phyloP scores from a whole-genome alignment of 2,329 filamentous ascomycete species.

The Celoporthe dispersa region DNA sequence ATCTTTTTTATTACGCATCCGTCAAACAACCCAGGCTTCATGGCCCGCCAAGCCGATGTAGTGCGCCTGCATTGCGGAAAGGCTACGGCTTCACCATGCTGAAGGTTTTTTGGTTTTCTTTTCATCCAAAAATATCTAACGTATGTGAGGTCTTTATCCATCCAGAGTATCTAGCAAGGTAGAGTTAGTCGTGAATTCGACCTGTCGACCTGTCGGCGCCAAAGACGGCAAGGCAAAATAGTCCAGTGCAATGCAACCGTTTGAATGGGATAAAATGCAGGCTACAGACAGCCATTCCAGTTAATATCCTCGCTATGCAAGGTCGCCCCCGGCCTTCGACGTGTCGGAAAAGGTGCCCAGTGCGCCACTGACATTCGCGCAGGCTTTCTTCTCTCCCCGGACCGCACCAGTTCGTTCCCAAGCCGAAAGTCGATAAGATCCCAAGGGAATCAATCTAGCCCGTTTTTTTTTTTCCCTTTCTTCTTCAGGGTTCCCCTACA shows the following conservation, averaged over 20 bases:
- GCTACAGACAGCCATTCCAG: not conserved
- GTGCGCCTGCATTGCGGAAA: not conserved
- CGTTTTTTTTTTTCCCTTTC: too few relatives aligned
- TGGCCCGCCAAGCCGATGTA: not conserved
- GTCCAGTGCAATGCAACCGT: not conserved
- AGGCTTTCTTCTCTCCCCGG: not conserved
- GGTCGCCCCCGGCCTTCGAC: not conserved
- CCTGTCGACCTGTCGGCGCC: not conserved
- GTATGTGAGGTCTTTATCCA: not conserved
- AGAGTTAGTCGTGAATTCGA: not conserved
- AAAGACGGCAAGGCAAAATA: not conserved
- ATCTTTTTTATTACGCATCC: not conserved
- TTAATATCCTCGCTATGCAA: not conserved
- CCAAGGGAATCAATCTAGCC: not conserved
- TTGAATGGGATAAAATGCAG: not conserved
- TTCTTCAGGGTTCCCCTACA: not conserved
- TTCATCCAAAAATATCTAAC: too few relatives aligned
- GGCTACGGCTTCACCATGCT: not conserved
- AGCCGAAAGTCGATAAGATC: not conserved
- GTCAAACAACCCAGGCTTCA: not conserved
- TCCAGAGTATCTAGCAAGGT: not conserved
- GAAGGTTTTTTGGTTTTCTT: not conserved
- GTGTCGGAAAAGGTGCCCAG: not conserved
- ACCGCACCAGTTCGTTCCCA: not conserved
- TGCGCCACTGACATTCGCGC: conserved; percentile 10